Evolutionary conservation across 2,329 filamentous ascomycete species (phyloP).

Genomic region (Thelonectria rubi): DNA sequence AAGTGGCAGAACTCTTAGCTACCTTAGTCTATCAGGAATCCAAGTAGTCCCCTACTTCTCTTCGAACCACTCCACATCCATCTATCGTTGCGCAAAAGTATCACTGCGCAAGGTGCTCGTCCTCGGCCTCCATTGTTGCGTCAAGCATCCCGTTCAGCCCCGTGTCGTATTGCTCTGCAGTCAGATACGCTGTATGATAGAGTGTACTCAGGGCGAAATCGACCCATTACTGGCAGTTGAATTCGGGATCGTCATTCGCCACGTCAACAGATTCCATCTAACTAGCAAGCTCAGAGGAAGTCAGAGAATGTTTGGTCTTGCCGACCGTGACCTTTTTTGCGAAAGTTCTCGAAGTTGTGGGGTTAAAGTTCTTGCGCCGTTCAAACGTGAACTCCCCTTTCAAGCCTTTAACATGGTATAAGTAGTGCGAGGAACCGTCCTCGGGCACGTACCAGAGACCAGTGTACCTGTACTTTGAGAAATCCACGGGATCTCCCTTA

Average conservation of each 20-base stretch:
- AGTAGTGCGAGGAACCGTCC: neutral
- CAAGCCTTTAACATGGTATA: neutral
- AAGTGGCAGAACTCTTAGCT: constrained; percentile 36
- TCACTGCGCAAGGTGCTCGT: neutral
- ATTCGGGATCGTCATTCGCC: neutral
- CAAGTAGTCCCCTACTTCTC: neutral
- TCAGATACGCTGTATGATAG: neutral
- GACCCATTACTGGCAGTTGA: constrained; percentile 7
- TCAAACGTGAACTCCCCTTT: neutral
- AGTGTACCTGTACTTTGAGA: constrained; percentile 2
- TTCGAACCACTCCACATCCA: neutral
- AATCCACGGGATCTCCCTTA: constrained; percentile 1
- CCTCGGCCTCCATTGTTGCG: constrained; percentile 7
- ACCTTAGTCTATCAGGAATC: neutral
- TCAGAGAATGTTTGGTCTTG: neutral
- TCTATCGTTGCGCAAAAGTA: neutral
- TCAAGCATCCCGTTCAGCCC: neutral
- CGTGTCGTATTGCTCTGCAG: neutral
- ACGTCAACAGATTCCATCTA: neutral
- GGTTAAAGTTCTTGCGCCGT: constrained; percentile 2
- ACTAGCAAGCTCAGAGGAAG: neutral
- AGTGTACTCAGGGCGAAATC: neutral
- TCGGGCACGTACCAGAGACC: constrained; percentile 1
- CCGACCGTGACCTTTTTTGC: neutral
- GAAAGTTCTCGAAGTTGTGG: constrained; percentile 1